Percentiles rank a stretch among this genome's conserved stretches.
phyloP scores from a whole-genome alignment of 2,329 filamentous ascomycete genomes.

The Fusarium coicis region DNA sequence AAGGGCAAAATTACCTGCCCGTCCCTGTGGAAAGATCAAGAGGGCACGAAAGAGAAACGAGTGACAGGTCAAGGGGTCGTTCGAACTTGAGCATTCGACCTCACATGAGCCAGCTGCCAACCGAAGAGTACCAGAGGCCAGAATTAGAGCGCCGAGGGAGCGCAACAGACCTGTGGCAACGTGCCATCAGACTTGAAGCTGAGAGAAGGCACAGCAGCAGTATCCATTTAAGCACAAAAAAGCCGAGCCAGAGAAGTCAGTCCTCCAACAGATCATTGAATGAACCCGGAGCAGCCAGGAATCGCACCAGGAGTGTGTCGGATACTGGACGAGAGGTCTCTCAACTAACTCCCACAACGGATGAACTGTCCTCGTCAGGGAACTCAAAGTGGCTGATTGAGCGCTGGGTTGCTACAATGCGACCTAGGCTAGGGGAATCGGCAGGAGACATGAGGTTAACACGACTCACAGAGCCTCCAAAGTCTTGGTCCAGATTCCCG shows the following conservation, averaged over 20 bases:
- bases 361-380: constrained; percentile 14
- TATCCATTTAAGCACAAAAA: constrained; percentile 1
- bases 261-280: constrained; percentile 7
- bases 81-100: constrained; percentile 34
- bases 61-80: constrained; percentile 16
- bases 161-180: constrained; percentile 44
- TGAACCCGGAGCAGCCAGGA: not conserved
- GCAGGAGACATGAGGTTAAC: not conserved
- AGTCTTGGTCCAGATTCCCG: constrained; percentile 50
- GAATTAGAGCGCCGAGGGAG: constrained; percentile 29
- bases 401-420: constrained; percentile 35
- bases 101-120: constrained; percentile 13
- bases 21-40: not conserved
- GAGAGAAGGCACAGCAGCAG: constrained; percentile 29
- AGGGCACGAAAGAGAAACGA: not conserved
- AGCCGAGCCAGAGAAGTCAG: not conserved
- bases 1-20: not conserved
- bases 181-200: constrained; percentile 42
- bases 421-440: not conserved
- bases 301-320: constrained; percentile 1
- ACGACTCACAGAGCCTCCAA: constrained; percentile 37
- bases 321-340: constrained; percentile 7
- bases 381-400: constrained; percentile 34
- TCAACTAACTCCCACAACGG: constrained; percentile 22
- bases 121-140: constrained; percentile 19